Evolutionary conservation across 1,284 basidiomycete species (phyloP).

Genomic region (Tilletia setariae): DNA sequence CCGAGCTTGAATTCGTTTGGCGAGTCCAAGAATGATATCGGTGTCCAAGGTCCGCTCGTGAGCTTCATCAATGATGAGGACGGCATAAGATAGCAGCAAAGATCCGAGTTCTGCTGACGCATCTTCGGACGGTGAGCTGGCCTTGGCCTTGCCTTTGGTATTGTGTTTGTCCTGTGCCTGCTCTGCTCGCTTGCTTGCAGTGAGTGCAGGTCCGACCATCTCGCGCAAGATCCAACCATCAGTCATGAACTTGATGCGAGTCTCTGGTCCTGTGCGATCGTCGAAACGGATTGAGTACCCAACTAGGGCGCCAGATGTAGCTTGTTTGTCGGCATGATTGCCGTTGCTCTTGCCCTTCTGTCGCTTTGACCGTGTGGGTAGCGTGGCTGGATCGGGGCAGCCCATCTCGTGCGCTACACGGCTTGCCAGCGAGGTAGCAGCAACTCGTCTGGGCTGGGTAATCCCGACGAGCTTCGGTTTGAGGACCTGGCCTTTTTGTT

Average conservation of each 20-base stretch:
- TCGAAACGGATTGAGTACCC: constrained; percentile 97
- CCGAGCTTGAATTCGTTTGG: constrained; percentile 63
- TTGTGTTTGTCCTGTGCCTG: constrained; percentile 5
- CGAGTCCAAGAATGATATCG: constrained; percentile 84
- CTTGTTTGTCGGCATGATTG: background rate
- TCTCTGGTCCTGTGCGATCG: constrained; percentile 67
- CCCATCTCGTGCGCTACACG: constrained; percentile 85
- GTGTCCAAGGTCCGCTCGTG: constrained; percentile 94
- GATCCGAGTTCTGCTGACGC: constrained; percentile 20
- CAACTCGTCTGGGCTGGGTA: constrained; percentile 90
- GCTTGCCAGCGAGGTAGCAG: constrained; percentile 83
- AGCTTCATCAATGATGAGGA: constrained; percentile 92
- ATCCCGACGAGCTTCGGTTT: constrained; percentile 39
- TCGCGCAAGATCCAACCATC: constrained; percentile 95
- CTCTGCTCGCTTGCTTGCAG: background rate
- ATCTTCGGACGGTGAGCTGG: background rate
- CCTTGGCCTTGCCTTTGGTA: constrained; percentile 15
- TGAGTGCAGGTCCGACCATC: constrained; percentile 61
- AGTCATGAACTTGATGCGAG: constrained; percentile 89
- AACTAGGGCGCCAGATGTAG: constrained; percentile 59
- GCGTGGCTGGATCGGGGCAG: constrained; percentile 44
- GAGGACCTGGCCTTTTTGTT: background rate
- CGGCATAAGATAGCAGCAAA: constrained; percentile 77
- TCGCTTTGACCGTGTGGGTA: background rate
- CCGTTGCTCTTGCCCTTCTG: background rate